Base-by-base conservation (phyloP, 805 yeast genomes). In the Metschnikowia anglica region DNA sequence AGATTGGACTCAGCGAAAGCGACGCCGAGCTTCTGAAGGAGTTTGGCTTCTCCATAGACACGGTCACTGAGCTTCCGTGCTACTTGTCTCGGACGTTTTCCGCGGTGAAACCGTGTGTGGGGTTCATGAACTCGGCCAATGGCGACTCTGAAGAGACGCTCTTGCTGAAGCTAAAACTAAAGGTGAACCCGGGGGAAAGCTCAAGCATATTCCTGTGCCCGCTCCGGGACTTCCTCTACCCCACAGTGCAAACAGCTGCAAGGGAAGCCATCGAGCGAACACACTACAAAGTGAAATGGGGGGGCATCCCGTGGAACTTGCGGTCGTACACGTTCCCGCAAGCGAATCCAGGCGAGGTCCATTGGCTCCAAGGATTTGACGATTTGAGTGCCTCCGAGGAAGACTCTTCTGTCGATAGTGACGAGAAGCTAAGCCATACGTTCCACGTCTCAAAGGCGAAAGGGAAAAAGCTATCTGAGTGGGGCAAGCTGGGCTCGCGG, bases 41-140 rank as follows among this genome's bases (percentile, higher is more conserved):
- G 25, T 74, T 61, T 52, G 87, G 86, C 0, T 73, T 83, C 54
- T 61, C 64, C 18, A 67, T 89, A 21, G 87, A 85, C 41, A 77
- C 75, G 42, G 56, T 89, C 23, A 73, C 76, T 30, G 70, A 72
- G 8, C 57, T 90, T 52, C 97, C 98, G 1, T 75, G 88, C 42
- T 90, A 88, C 58, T 62, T 91, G 15, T 85, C 95, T 6, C 72
- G 95, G 47, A 88, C 95, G 3, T 77, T 88, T 46, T 72, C 87
- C 28, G 88, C 88, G 10, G 97, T 91, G 3, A 72, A 83, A 36
- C 98, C 98, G 0, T 77, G 89, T 50, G 76, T 83, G 21, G 88
- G 85, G 29, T 77, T 82, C 49, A 65, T 85, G 55, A 75, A 73
- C 40, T 63, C 38, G 15, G 43, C 21, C 19, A 19, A 17, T n/a